These are phyloP conservation scores for Ascochyta lentis DNA, from an alignment of 2,329 filamentous ascomycete species.

Conservation along the genomic window DNA sequence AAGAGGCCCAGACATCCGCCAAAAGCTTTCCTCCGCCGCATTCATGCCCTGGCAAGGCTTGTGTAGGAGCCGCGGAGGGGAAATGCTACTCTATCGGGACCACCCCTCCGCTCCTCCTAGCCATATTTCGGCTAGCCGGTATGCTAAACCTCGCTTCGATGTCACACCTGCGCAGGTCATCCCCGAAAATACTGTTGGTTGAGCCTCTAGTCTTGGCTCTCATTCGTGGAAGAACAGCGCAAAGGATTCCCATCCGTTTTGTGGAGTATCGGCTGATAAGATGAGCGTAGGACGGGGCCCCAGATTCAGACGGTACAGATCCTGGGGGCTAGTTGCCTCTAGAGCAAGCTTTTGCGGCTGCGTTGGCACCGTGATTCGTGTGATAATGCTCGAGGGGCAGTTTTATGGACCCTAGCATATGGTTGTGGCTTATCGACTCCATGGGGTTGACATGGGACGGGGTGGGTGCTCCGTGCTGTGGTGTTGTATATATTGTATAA, in stretches of 20 bases:
- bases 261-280: constrained; percentile 21
- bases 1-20: constrained; percentile 29
- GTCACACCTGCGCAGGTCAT: constrained; percentile 10
- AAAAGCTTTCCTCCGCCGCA: constrained; percentile 33
- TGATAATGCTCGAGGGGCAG: constrained; percentile 29
- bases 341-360: constrained; percentile 29
- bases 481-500: constrained; percentile 29
- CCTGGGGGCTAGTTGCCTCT: constrained; percentile 15
- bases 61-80: constrained; percentile 19
- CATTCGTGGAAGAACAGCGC: constrained; percentile 40
- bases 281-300: constrained; percentile 31
- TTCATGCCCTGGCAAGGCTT: constrained; percentile 30
- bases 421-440: constrained; percentile 27
- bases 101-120: constrained; percentile 25
- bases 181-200: constrained; percentile 16
- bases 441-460: constrained; percentile 31
- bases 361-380: constrained; percentile 40
- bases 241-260: constrained; percentile 19
- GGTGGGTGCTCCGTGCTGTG: constrained; percentile 20
- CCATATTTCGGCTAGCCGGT: constrained; percentile 22
- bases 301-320: constrained; percentile 27
- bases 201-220: constrained; percentile 10
- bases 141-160: constrained; percentile 23
- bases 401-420: constrained; percentile 22
- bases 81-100: constrained; percentile 22